Base-by-base conservation (phyloP, 1,284 basidiomycete species). In the Fomitopsis palustris region DNA sequence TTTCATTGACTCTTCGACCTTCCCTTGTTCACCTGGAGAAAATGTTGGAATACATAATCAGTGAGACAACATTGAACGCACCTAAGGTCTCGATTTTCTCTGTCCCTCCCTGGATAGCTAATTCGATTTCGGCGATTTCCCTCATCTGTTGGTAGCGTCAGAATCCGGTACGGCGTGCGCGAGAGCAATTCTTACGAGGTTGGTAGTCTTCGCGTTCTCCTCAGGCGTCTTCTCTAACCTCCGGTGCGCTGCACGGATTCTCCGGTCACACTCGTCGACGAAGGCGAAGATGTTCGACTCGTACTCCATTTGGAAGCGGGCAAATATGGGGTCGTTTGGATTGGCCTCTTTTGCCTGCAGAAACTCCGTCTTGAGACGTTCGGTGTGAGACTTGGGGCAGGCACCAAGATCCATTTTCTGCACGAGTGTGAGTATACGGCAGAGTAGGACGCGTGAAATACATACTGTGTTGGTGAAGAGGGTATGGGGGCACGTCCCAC, bases 321-420 rank as follows among this genome's bases (percentile, higher is more conserved):
- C 78, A 68, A 96, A 93, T 64, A 92, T 78, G 19, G 92, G 90
- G 71, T 96, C 88, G 65, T 74, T 84, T 0, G 92, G 87, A 68
- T 83, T 86, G 39, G 85, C 84, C 66, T 90, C 88, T 59, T 86
- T 83, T 27, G 92, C 90, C 31, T 89, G 87, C 64, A 91, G 74
- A 74, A 92, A 98, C 69, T 98, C 94, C 39, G 92, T 93, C 77
- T 96, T 95, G 65, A 98, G 84, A 56, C 95, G 88, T 68, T 97
- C 94, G 7, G 93, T 94, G 74, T 99, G 97, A 21, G 95, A 94
- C 73, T 96, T 96, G 3, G 97, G 95, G 74, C 97, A 99, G 56
- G 96, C 91, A 25, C 97, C 97, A 12, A 99, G 81, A 75, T 99
- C 97, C 93, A 99, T 99, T 96, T 98, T 98, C 96, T 98, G 70